A percentile compares a stretch with the other conserved stretches of the same genome.
phyloP scores from a whole-genome alignment of 176 grass and related monocot species.

The Tillandsia fasciculata region DNA sequence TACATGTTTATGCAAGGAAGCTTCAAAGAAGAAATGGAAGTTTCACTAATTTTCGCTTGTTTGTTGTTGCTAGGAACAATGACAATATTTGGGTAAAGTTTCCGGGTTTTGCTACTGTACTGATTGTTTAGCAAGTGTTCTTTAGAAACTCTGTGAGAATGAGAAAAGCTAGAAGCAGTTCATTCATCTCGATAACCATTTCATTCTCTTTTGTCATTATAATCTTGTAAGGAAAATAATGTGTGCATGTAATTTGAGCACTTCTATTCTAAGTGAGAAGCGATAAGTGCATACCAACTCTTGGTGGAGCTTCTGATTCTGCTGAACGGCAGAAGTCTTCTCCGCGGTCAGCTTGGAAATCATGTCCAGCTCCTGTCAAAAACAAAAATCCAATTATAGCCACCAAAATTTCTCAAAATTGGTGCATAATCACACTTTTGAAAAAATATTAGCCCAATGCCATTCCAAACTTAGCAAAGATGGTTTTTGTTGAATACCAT shows the following conservation, averaged over 20 bases:
- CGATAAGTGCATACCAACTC: constrained; percentile 59
- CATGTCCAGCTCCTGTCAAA: constrained; percentile 32
- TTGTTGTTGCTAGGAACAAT: no score
- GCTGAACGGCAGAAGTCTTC: constrained; percentile 67
- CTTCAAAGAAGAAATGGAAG: not conserved
- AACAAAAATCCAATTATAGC: constrained; percentile 9
- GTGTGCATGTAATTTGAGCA: no score
- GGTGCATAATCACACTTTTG: not conserved
- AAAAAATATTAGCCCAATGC: not conserved
- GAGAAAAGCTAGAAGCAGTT: no score
- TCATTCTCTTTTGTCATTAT: no score
- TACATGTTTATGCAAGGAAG: not conserved
- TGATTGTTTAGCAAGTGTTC: no score
- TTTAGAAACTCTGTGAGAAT: no score
- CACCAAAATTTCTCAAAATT: constrained; percentile 9
- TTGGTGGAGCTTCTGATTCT: constrained; percentile 83
- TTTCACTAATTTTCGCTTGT: constrained; percentile 4
- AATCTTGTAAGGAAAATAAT: no score
- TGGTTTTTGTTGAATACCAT: not conserved
- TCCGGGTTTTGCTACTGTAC: no score
- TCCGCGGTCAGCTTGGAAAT: constrained; percentile 80
- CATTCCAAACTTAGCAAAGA: not conserved
- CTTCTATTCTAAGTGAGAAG: not conserved
- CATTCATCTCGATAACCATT: no score
- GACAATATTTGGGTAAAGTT: no score